phyloP scores from a whole-genome alignment of 345 rosid species.

The Hibiscus syriacus region DNA sequence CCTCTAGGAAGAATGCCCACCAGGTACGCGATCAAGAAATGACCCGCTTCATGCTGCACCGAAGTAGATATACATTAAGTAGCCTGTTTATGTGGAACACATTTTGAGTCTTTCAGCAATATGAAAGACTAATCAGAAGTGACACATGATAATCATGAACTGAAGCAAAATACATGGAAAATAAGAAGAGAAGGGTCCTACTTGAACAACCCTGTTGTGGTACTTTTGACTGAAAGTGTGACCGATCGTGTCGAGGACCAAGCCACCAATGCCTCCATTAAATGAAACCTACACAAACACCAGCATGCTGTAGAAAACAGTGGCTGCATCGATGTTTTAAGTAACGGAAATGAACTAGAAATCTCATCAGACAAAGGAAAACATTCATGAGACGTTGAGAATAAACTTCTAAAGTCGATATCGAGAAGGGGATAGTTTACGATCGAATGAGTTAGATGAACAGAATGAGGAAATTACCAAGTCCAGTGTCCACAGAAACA shows the following conservation, averaged over 20 bases:
- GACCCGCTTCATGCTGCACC: slow-evolving; percentile 96
- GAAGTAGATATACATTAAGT: background rate
- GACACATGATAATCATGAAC: background rate
- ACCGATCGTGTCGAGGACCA: slow-evolving; percentile 79
- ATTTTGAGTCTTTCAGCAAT: background rate
- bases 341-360: background rate
- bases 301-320: background rate
- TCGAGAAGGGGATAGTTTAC: background rate
- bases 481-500: slow-evolving; percentile 78
- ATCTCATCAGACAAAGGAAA: too few relatives aligned
- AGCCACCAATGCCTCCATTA: slow-evolving; percentile 75
- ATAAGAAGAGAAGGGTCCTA: slow-evolving; percentile 16
- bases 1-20: slow-evolving; percentile 76
- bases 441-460: background rate
- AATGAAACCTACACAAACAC: slow-evolving; percentile 49
- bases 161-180: background rate
- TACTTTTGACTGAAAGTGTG: slow-evolving; percentile 72
- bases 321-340: background rate
- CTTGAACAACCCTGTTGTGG: slow-evolving; percentile 79
- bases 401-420: background rate
- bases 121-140: background rate
- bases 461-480: slow-evolving; percentile 30
- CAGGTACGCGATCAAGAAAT: slow-evolving; percentile 84
- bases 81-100: background rate
- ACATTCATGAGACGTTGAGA: too few relatives aligned